Evolutionary conservation across 208 protist species (phyloP).

Genomic region (Baffinella frigidus): DNA sequence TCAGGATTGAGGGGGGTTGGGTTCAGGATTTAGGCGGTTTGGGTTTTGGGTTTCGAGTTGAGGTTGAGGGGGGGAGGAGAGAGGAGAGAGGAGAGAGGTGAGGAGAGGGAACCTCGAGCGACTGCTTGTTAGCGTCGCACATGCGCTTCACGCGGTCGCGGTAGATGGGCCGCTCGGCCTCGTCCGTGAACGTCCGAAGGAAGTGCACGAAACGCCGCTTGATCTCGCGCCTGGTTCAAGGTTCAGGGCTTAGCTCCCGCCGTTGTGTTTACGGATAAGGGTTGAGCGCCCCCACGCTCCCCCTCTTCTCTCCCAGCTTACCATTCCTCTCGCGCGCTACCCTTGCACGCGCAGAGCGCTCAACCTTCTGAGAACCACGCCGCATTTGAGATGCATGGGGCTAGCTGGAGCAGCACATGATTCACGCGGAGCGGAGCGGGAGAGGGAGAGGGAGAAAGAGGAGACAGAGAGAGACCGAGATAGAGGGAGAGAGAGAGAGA

Average conservation of each 20-base stretch:
- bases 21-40: too few relatives aligned
- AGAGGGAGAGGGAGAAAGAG: neutral
- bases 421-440: too few relatives aligned
- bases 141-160: constrained; percentile 18
- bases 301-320: too few relatives aligned
- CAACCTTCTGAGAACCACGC: too few relatives aligned
- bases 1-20: too few relatives aligned
- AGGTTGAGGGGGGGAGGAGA: neutral
- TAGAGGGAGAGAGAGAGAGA: neutral
- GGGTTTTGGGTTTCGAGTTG: neutral
- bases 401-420: too few relatives aligned
- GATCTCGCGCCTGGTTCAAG: too few relatives aligned
- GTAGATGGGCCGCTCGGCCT: neutral
- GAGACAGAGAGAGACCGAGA: too few relatives aligned
- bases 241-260: neutral
- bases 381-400: too few relatives aligned
- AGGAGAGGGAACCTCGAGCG: constrained; percentile 26
- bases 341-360: too few relatives aligned
- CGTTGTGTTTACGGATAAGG: neutral
- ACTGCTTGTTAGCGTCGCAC: constrained; percentile 61
- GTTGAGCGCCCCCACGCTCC: neutral
- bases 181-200: constrained; percentile 36
- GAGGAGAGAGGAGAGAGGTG: too few relatives aligned
- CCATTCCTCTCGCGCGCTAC: too few relatives aligned
- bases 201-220: constrained; percentile 8